phyloP scores from a whole-genome alignment of 345 rosid species.

The Punica granatum region DNA sequence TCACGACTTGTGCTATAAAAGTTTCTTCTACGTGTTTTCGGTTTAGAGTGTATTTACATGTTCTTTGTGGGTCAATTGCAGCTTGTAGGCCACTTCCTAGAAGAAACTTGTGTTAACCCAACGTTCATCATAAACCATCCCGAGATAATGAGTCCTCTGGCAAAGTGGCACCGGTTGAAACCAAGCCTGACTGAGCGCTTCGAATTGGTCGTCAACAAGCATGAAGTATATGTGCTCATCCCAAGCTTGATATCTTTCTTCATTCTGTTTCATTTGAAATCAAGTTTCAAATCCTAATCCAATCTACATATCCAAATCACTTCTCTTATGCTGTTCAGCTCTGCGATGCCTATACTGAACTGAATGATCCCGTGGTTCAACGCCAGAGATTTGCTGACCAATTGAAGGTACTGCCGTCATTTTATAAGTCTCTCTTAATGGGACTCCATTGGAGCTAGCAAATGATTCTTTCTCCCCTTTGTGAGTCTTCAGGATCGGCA shows the following conservation, averaged over 20 bases:
- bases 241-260: neutral
- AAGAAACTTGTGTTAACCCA: slow-evolving; percentile 88
- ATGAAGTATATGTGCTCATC: slow-evolving; percentile 42
- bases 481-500: slow-evolving; percentile 54
- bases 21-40: neutral
- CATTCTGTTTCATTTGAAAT: neutral
- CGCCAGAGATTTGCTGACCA: slow-evolving; percentile 90
- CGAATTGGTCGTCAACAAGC: slow-evolving; percentile 86
- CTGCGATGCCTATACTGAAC: slow-evolving; percentile 94
- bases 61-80: slow-evolving; percentile 23
- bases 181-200: slow-evolving; percentile 83
- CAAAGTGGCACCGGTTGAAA: slow-evolving; percentile 75
- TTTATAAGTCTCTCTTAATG: neutral
- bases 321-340: slow-evolving; percentile 29
- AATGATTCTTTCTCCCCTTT: neutral
- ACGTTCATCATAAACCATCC: slow-evolving; percentile 90
- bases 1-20: neutral
- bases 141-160: slow-evolving; percentile 85
- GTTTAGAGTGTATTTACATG: neutral
- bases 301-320: neutral
- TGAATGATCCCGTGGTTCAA: slow-evolving; percentile 95
- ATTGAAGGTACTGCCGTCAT: slow-evolving; percentile 49
- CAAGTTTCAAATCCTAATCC: neutral
- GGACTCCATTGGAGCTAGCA: neutral
- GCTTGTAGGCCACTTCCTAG: slow-evolving; percentile 95